Evolutionary conservation across 129 eudicot species (phyloP).

Genomic region (Ambrosia trifida): DNA sequence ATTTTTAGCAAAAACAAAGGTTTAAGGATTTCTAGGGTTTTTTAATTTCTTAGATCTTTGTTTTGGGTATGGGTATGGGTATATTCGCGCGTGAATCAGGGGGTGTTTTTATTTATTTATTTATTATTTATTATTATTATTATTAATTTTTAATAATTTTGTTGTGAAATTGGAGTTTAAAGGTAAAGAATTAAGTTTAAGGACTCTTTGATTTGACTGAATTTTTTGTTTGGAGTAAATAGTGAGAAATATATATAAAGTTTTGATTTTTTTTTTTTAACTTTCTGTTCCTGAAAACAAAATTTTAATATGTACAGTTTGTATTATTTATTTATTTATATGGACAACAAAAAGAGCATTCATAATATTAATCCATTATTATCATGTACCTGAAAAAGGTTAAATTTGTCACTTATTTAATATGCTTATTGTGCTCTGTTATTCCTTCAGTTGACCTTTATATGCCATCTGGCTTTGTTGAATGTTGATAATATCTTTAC

Average conservation of each 20-base stretch:
- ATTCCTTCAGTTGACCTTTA: slow-evolving; percentile 31
- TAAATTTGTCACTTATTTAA: slow-evolving; percentile 45
- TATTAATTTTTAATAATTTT: slow-evolving; percentile 10
- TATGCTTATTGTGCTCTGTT: slow-evolving; percentile 20
- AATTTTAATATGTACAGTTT: slow-evolving; percentile 24
- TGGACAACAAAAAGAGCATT: slow-evolving; percentile 33
- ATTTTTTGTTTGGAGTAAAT: slow-evolving; percentile 34
- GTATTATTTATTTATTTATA: slow-evolving; percentile 12
- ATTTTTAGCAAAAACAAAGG: slow-evolving; percentile 10
- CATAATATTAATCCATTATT: slow-evolving; percentile 37
- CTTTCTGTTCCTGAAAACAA: slow-evolving; percentile 19
- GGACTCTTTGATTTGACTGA: too few species aligned
- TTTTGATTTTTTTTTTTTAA: slow-evolving; percentile 17
- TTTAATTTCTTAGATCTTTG: slow-evolving; percentile 14
- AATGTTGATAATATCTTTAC: slow-evolving; percentile 18
- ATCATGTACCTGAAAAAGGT: slow-evolving; percentile 43
- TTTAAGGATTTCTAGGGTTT: slow-evolving; percentile 6
- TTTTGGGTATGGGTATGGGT: slow-evolving; percentile 37
- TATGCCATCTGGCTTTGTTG: slow-evolving; percentile 37
- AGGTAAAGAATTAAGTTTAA: too few species aligned
- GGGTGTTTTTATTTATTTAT: slow-evolving; percentile 11
- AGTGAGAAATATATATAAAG: not conserved
- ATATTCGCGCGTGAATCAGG: slow-evolving; percentile 62
- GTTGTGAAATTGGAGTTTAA: slow-evolving; percentile 49
- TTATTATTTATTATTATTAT: too few species aligned